Evolutionary conservation across 352 stramenopile species (phyloP).

Genomic region (Pythium biforme): DNA sequence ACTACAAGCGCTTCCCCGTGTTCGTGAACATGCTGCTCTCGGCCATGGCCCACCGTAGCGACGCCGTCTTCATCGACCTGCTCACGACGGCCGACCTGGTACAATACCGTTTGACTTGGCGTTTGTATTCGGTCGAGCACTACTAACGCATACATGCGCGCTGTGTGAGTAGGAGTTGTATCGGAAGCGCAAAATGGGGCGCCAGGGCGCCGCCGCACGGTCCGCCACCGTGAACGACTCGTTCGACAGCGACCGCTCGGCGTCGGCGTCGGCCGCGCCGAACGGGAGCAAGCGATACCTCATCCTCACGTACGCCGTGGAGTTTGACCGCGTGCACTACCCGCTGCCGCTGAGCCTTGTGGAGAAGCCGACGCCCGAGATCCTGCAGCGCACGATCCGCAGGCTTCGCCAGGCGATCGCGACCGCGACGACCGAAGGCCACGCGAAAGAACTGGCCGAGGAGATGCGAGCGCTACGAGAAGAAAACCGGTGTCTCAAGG

Average conservation of each 20-base stretch:
- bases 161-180: slow-evolving; percentile 78
- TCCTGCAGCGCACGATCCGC: slow-evolving; percentile 80
- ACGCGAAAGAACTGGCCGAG: slow-evolving; percentile 26
- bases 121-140: neutral
- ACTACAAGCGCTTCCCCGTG: slow-evolving; percentile 90
- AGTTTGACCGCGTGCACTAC: slow-evolving; percentile 95
- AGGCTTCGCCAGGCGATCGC: slow-evolving; percentile 49
- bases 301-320: slow-evolving; percentile 92
- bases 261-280: neutral
- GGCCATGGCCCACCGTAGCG: slow-evolving; percentile 68
- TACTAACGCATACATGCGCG: neutral
- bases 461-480: slow-evolving; percentile 52
- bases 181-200: slow-evolving; percentile 66
- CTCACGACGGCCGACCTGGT: slow-evolving; percentile 88
- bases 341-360: slow-evolving; percentile 84
- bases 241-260: slow-evolving; percentile 17
- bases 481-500: slow-evolving; percentile 68
- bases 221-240: slow-evolving; percentile 8
- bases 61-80: slow-evolving; percentile 90
- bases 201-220: neutral
- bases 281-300: slow-evolving; percentile 82
- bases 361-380: slow-evolving; percentile 55
- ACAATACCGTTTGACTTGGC: neutral
- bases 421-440: slow-evolving; percentile 21
- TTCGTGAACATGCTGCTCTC: slow-evolving; percentile 93